phyloP scores from a whole-genome alignment of 1,139 yeast genomes.

The Yamadazyma aaseri region DNA sequence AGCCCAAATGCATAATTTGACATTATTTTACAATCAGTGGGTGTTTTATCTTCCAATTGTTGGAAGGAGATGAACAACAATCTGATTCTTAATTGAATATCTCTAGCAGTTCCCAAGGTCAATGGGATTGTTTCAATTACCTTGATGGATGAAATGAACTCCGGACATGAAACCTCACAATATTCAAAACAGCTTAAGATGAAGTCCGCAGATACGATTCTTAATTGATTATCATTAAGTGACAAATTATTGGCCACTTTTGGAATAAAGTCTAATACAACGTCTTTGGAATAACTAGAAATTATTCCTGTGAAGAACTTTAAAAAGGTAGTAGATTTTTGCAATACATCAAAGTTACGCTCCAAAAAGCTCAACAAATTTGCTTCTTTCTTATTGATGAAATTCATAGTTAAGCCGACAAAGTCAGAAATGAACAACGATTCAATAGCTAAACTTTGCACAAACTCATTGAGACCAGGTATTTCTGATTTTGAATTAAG shows the following conservation, averaged over 20 bases:
- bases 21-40: slow-evolving; percentile 39
- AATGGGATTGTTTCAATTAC: slow-evolving; percentile 73
- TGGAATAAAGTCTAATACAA: slow-evolving; percentile 3
- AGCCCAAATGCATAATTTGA: slow-evolving; percentile 69
- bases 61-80: slow-evolving; percentile 52
- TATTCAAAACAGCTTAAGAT: slow-evolving; percentile 27
- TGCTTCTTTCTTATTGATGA: slow-evolving; percentile 3
- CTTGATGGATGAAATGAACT: slow-evolving; percentile 41
- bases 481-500: background rate
- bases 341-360: slow-evolving; percentile 14
- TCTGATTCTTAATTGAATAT: slow-evolving; percentile 68
- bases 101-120: slow-evolving; percentile 69
- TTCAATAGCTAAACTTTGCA: slow-evolving; percentile 4
- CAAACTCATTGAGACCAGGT: slow-evolving; percentile 3
- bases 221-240: slow-evolving; percentile 46
- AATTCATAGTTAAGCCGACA: slow-evolving; percentile 11
- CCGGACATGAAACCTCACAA: slow-evolving; percentile 29
- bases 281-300: background rate
- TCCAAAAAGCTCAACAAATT: slow-evolving; percentile 5
- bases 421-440: slow-evolving; percentile 13
- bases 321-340: slow-evolving; percentile 23
- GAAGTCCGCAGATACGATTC: slow-evolving; percentile 46
- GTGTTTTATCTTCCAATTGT: slow-evolving; percentile 26
- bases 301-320: slow-evolving; percentile 19
- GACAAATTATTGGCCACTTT: slow-evolving; percentile 34